These are phyloP conservation scores for Lachnellula arida DNA, from an alignment of 2,329 filamentous ascomycete species.

Conservation along the genomic window DNA sequence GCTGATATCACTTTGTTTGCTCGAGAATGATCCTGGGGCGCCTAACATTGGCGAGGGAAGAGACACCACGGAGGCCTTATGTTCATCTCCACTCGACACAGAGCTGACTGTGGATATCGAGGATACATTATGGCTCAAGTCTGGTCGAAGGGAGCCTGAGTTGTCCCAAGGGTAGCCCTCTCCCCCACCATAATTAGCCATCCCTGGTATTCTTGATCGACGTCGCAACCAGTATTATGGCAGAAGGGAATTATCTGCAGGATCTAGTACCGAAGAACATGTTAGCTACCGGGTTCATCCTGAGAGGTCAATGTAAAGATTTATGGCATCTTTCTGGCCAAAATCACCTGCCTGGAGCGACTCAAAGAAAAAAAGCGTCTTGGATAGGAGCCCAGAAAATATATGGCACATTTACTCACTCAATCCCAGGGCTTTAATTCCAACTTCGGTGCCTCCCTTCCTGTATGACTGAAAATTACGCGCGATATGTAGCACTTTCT, in stretches of 20 bases:
- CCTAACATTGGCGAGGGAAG: slow-evolving; percentile 12
- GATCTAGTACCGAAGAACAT: background rate
- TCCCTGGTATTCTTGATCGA: slow-evolving; percentile 3
- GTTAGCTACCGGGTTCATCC: background rate
- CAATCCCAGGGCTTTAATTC: background rate
- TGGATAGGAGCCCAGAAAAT: background rate
- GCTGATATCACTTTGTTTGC: slow-evolving; percentile 25
- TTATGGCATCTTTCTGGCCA: too few relatives aligned
- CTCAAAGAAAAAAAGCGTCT: background rate
- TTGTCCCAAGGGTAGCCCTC: slow-evolving; percentile 20
- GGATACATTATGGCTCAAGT: slow-evolving; percentile 2
- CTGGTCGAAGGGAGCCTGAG: background rate
- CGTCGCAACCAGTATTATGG: background rate
- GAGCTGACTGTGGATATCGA: slow-evolving; percentile 9
- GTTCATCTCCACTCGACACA: slow-evolving; percentile 4
- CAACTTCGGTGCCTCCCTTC: background rate
- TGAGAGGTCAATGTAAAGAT: too few relatives aligned
- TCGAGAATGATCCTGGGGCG: slow-evolving; percentile 5
- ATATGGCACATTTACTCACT: background rate
- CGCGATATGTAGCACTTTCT: background rate
- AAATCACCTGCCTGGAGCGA: background rate
- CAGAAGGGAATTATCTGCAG: background rate
- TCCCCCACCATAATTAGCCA: slow-evolving; percentile 20
- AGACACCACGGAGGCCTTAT: slow-evolving; percentile 20
- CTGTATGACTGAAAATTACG: background rate